Evolutionary conservation across 148 eudicot species (phyloP).

Genomic region (Vaccinium darrowii): DNA sequence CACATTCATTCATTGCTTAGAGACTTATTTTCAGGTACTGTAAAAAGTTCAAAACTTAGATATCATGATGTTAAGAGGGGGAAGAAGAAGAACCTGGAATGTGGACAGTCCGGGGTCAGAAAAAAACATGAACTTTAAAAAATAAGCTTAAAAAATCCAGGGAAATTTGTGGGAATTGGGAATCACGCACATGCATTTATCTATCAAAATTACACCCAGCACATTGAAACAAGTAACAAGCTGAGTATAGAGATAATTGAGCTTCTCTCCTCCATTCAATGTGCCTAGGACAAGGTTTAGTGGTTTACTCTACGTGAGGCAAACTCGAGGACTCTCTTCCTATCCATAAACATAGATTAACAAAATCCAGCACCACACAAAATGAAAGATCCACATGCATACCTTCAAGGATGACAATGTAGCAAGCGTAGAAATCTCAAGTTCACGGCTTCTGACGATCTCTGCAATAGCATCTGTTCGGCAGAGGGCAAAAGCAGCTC

Average conservation of each 20-base stretch:
- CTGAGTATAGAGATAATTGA: not conserved
- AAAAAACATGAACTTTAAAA: not conserved
- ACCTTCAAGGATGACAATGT: conserved; percentile 66
- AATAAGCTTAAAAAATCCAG: not conserved
- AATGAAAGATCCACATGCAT: conserved; percentile 8
- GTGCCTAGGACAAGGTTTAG: not conserved
- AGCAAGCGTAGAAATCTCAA: conserved; percentile 80
- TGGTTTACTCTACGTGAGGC: not conserved
- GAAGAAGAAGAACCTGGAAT: not conserved
- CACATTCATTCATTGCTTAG: not conserved
- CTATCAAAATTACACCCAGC: not conserved
- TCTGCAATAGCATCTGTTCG: conserved; percentile 49
- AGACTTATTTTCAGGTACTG: not conserved
- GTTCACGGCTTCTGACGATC: conserved; percentile 34
- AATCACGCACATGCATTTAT: not conserved
- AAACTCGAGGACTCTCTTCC: not conserved
- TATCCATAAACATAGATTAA: not conserved
- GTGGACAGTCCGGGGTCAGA: conserved; percentile 7
- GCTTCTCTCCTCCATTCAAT: not conserved
- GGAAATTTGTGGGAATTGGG: conserved; percentile 5
- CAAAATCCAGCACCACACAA: not conserved
- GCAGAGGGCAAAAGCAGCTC: conserved; percentile 74
- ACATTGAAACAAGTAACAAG: not conserved
- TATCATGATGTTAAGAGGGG: not conserved
- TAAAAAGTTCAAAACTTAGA: not conserved